A percentile compares a stretch with the other conserved stretches of the same genome.
phyloP scores from a whole-genome alignment of 768 basidiomycete species.

The Lactarius vividus region DNA sequence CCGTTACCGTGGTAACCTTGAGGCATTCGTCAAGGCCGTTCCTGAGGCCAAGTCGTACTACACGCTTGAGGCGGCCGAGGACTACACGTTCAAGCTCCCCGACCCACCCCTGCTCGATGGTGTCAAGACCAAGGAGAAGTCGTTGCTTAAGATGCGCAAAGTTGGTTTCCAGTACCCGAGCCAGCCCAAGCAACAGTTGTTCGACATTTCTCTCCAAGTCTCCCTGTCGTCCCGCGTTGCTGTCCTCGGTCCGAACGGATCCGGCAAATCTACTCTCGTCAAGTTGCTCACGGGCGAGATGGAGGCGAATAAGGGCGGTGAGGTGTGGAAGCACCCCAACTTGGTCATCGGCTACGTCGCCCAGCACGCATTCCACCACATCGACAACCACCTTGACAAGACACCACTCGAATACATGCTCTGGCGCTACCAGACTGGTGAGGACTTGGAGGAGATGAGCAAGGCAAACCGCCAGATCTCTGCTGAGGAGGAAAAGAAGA shows the following conservation, averaged over 20 bases:
- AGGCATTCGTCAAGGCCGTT: slow-evolving; percentile 89
- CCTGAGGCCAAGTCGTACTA: slow-evolving; percentile 99
- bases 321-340: slow-evolving; percentile 99
- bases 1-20: slow-evolving; percentile 93
- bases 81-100: slow-evolving; percentile 98
- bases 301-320: slow-evolving; percentile 95
- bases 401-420: slow-evolving; percentile 99
- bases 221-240: slow-evolving; percentile 98
- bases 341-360: slow-evolving; percentile 99
- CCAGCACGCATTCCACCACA: slow-evolving; percentile 99
- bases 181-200: slow-evolving; percentile 82
- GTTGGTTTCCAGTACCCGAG: slow-evolving; percentile 96
- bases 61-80: slow-evolving; percentile 91
- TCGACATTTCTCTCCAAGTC: slow-evolving; percentile 94
- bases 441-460: slow-evolving; percentile 94
- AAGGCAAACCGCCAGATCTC: slow-evolving; percentile 88
- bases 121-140: slow-evolving; percentile 99
- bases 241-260: slow-evolving; percentile 97
- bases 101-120: slow-evolving; percentile 96
- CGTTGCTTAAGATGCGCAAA: slow-evolving; percentile 94
- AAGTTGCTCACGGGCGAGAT: slow-evolving; percentile 95
- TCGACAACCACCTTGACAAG: slow-evolving; percentile 97
- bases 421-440: slow-evolving; percentile 99
- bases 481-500: slow-evolving; percentile 88
- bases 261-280: slow-evolving; percentile 96